These are phyloP conservation scores for Plasmopara halstedii DNA, from an alignment of 352 stramenopile species.

Conservation along the genomic window DNA sequence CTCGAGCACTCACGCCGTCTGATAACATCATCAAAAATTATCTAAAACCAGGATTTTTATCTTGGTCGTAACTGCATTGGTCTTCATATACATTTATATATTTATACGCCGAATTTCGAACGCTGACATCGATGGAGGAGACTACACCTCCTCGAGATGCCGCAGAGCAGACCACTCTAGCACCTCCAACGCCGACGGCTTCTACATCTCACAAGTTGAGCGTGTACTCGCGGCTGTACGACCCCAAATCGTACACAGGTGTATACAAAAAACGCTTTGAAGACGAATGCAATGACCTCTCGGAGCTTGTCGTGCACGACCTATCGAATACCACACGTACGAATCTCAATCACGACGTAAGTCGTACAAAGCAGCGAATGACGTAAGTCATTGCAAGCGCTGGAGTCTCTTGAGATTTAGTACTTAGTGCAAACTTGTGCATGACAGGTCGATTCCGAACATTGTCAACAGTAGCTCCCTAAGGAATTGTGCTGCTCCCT, in stretches of 20 bases:
- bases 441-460: conserved; percentile 2
- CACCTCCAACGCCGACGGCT: conserved; percentile 2
- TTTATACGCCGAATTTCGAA: conserved; percentile 3
- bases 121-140: conserved; percentile 12
- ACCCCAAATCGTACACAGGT: conserved; percentile 59
- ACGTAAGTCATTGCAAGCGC: conserved; percentile 15
- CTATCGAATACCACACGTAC: conserved; percentile 46
- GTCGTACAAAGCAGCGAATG: conserved; percentile 37
- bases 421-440: conserved; percentile 4
- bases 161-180: conserved; percentile 4
- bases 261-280: conserved; percentile 62
- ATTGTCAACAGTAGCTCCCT: background rate
- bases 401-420: background rate
- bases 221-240: conserved; percentile 49
- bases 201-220: conserved; percentile 20
- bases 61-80: too few species aligned
- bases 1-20: too few species aligned
- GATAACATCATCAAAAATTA: too few species aligned
- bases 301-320: conserved; percentile 43
- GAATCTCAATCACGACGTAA: conserved; percentile 46
- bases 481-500: background rate
- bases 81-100: too few species aligned
- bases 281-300: conserved; percentile 35
- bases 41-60: too few species aligned
- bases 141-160: background rate